phyloP scores from a whole-genome alignment of 176 grass and related monocot species.

The Calamus simplicifolius region DNA sequence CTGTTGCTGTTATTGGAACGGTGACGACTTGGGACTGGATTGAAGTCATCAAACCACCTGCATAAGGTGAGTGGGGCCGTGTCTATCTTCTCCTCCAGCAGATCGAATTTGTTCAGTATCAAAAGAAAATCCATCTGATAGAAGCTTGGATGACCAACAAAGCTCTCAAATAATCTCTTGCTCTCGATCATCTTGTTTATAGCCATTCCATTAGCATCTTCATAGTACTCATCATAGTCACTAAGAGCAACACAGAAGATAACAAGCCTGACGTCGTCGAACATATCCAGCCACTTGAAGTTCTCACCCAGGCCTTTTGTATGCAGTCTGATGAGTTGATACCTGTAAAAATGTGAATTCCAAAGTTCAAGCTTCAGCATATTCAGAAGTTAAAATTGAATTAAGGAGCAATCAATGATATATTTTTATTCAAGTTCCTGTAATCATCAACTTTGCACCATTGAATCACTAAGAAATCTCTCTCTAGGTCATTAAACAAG shows the following conservation, averaged over 20 bases:
- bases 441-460: too few relatives aligned
- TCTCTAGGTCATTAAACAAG: too few relatives aligned
- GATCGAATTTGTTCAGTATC: slow-evolving; percentile 79
- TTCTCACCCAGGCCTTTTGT: slow-evolving; percentile 58
- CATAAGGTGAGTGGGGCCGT: slow-evolving; percentile 48
- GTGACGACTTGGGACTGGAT: slow-evolving; percentile 48
- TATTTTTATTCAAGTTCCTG: too few relatives aligned
- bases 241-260: slow-evolving; percentile 67
- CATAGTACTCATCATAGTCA: slow-evolving; percentile 65
- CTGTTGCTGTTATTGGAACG: slow-evolving; percentile 18
- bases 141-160: slow-evolving; percentile 47
- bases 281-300: slow-evolving; percentile 87
- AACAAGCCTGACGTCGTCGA: slow-evolving; percentile 69
- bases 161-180: slow-evolving; percentile 64
- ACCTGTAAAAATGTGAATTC: slow-evolving; percentile 30
- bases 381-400: neutral
- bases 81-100: slow-evolving; percentile 80
- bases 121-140: slow-evolving; percentile 57
- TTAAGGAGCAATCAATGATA: too few relatives aligned
- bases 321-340: slow-evolving; percentile 77
- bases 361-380: neutral
- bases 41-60: slow-evolving; percentile 67
- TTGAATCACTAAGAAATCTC: too few relatives aligned
- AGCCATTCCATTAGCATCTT: slow-evolving; percentile 36
- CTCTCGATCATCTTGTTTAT: slow-evolving; percentile 85